These are phyloP conservation scores for Globisporangium cylindrosporum DNA, from an alignment of 352 stramenopile genomes.

Conservation along the genomic window DNA sequence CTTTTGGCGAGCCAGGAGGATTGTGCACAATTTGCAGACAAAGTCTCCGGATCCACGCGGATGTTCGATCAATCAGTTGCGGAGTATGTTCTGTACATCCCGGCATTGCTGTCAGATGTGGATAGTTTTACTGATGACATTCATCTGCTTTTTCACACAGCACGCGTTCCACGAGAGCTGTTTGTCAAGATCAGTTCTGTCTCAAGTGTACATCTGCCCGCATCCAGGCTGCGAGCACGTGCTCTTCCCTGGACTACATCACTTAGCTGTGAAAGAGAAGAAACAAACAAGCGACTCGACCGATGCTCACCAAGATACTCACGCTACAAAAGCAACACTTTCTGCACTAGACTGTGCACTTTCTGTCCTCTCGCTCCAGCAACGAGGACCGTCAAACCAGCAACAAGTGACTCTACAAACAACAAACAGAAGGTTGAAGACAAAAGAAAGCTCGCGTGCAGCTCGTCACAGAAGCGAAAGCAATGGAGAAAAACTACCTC, in stretches of 20 bases:
- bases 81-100: constrained; percentile 31
- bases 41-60: constrained; percentile 57
- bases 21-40: constrained; percentile 58
- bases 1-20: constrained; percentile 34
- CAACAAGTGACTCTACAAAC: background rate
- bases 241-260: constrained; percentile 61
- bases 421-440: background rate
- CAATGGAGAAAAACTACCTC: constrained; percentile 4
- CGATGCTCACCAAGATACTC: background rate
- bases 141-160: constrained; percentile 20
- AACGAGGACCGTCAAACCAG: constrained; percentile 2
- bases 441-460: background rate
- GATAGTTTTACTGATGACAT: background rate
- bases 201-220: constrained; percentile 56
- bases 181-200: constrained; percentile 60
- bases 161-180: constrained; percentile 82
- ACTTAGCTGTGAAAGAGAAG: constrained; percentile 23
- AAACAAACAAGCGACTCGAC: background rate
- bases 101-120: background rate
- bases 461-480: background rate
- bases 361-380: constrained; percentile 20
- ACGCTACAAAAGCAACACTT: background rate
- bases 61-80: constrained; percentile 47
- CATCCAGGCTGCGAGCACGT: constrained; percentile 41
- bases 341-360: constrained; percentile 10